Evolutionary conservation across 805 yeast genomes (phyloP), one percentile per base, ranked within the genome.

Genomic region (Torulaspora quercuum): DNA sequence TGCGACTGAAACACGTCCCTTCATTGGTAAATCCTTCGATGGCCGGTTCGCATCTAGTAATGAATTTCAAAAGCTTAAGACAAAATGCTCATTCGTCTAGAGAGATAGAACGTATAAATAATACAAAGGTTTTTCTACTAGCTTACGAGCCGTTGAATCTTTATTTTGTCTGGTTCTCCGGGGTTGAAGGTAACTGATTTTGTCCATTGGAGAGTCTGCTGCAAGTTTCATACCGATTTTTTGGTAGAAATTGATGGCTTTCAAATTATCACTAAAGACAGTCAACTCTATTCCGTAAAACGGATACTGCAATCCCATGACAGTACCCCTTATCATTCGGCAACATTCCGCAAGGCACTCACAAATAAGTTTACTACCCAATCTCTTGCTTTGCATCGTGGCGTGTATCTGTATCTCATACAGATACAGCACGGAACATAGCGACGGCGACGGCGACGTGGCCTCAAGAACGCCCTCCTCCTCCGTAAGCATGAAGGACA

Each of bases 381-480:
- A 22, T 8, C 50, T 48, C 20, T 39, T 45, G 8, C 49, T 39
- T 18, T 49, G 51, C 12, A 36, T 22, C 3, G 13, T 10, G n/a
- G 39, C 31, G 6, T 41, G 25, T n/a, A 56, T 31, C 26, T 59
- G 64, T 18, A 59, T 48, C 26, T 59, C 64, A 42, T 57, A 57
- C 13, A 59, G 37, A 37, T 56, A 59, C n/a, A 59, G 34, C n/a
- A 58, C 56, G 17, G 37, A 22, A 28, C 35, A 32, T 17, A 25
- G n/a, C 18, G 27, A 17, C 10, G 18, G n/a, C n/a, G 16, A 36
- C 6, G 25, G 33, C 7, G 12, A 27, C 18, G 29, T 23, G 5
- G 23, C 21, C 8, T 29, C 35, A 3, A 31, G 31, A n/a, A 53
- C 23, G 6, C 47, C 52, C 12, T 33, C 25, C 32, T 55, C 62